These are phyloP conservation scores for Triticum monococcum DNA, from an alignment of 176 grass and related monocot species.

Conservation along the genomic window DNA sequence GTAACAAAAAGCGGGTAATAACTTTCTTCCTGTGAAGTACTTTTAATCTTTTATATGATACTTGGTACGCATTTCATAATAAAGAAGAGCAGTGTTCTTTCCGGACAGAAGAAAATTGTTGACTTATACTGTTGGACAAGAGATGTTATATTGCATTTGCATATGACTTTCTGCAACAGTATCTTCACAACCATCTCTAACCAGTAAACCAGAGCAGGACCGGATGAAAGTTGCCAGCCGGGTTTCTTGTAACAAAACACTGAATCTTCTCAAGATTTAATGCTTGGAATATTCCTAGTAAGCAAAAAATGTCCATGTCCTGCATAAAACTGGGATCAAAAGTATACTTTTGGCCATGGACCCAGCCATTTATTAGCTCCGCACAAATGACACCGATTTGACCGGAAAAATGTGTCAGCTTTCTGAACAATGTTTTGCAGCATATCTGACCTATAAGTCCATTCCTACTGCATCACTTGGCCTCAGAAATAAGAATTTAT, in stretches of 20 bases:
- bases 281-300: not conserved
- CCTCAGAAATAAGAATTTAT: not conserved
- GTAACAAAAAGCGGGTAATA: constrained; percentile 91
- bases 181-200: not conserved
- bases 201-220: not conserved
- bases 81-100: not conserved
- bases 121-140: not conserved
- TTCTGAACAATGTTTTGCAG: not conserved
- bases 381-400: not conserved
- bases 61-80: not conserved
- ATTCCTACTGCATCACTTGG: not conserved
- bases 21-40: not conserved
- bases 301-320: not conserved
- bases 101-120: not conserved
- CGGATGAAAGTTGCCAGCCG: not conserved
- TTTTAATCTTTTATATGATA: not conserved
- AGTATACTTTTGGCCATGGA: not conserved
- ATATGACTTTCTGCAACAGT: not conserved
- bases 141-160: not conserved
- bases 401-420: not conserved
- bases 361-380: not conserved
- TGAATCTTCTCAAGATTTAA: not conserved
- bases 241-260: not conserved
- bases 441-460: not conserved
- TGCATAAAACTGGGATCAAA: not conserved